Evolutionary conservation across 352 stramenopile genomes (phyloP), one percentile per base, ranked within the genome.

Genomic region (Pythium folliculosum): DNA sequence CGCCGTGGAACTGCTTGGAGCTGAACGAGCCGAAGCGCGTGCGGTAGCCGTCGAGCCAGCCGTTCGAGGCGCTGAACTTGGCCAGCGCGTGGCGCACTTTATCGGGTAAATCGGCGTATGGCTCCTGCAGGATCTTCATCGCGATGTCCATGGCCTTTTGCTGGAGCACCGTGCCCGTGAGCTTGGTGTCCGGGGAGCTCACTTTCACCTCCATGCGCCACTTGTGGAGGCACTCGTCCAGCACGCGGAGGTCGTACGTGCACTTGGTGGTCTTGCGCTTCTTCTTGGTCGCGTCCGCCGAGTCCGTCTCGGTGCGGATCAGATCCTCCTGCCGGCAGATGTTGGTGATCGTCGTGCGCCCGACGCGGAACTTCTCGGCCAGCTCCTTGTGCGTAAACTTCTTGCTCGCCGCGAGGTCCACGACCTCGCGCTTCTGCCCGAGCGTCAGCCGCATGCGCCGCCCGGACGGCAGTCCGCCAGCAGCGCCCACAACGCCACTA

Each of bases 141-240:
- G 83, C 82, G 21, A 95, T 68, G 32, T 95, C 82, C 81, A 95
- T 91, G 53, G 86, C 86, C 48, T 92, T 93, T 53, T 92, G 81
- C 73, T 95, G 86, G 56, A 95, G 72, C 35, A 90, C 80, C 0
- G 83, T 89, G 67, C 86, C 86, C 17, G 86, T 95, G 67, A 95
- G 73, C 70, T 92, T 91, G 19, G 71, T 86, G 51, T 95, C 86
- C 0, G 86, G 86, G 14, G 70, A 90, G 69, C 80, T 91, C 35
- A 95, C 84, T 50, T 90, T 90, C 45, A 90, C 72, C 67, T 95
- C 87, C 84, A 95, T 92, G 50, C 87, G 81, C 87, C 84, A 93
- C 78, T 95, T 95, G 76, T 95, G 85, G 59, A 95, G 69, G 70
- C 81, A 90, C 72, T 95, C 84, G 70, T 93, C 84, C 37, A 95